Evolutionary conservation across 2,329 filamentous ascomycete genomes (phyloP).

Genomic region (Xylariaceae sp.): DNA sequence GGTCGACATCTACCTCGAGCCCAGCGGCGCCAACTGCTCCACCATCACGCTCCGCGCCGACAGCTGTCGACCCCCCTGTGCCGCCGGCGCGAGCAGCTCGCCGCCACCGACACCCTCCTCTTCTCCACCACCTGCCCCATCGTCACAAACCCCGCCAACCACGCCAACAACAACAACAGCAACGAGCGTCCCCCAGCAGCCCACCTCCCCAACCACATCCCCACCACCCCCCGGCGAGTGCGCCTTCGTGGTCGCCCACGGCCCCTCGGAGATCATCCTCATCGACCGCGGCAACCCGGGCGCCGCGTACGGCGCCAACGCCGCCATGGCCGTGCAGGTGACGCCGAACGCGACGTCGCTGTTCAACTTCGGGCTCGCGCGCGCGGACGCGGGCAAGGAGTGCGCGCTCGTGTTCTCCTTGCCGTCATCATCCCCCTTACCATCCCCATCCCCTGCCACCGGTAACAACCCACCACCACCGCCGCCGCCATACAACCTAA

Average conservation of each 20-base stretch:
- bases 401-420: conserved; percentile 66
- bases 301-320: conserved; percentile 41
- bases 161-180: neutral
- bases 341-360: conserved; percentile 57
- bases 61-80: conserved; percentile 37
- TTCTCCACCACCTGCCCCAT: neutral
- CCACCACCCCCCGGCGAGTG: conserved; percentile 6
- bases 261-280: conserved; percentile 49
- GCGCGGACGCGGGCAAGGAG: conserved; percentile 54
- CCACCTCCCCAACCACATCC: conserved; percentile 3
- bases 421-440: neutral
- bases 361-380: conserved; percentile 71
- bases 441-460: neutral
- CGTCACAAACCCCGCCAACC: neutral
- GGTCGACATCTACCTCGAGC: conserved; percentile 57
- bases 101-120: conserved; percentile 54
- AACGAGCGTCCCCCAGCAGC: neutral
- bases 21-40: conserved; percentile 49
- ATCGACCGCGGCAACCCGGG: conserved; percentile 57
- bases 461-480: neutral
- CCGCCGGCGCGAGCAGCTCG: conserved; percentile 35
- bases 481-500: conserved; percentile 17
- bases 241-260: conserved; percentile 9
- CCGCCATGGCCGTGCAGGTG: conserved; percentile 51
- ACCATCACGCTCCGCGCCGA: conserved; percentile 49